These are phyloP conservation scores for Astragalus glycyphyllos DNA, from an alignment of 306 rosid genomes.

Conservation along the genomic window DNA sequence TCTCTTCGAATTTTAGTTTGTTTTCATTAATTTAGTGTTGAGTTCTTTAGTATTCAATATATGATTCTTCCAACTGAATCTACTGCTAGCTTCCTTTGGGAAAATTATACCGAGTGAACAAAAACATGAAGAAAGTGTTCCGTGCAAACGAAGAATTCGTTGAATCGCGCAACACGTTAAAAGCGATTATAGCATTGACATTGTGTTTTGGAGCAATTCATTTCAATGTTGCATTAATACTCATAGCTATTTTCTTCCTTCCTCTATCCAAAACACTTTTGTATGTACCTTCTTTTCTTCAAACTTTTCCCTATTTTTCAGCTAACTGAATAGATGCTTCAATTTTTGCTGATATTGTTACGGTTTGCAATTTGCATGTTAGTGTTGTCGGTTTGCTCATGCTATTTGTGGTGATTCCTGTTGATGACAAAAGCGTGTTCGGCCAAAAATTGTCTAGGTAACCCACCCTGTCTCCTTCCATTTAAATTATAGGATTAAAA, in stretches of 20 bases:
- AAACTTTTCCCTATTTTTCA: too few relatives aligned
- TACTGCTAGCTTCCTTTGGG: too few relatives aligned
- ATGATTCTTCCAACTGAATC: too few relatives aligned
- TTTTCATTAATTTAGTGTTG: too few relatives aligned
- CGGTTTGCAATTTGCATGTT: constrained; percentile 16
- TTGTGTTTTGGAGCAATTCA: constrained; percentile 77
- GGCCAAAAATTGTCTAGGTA: constrained; percentile 66
- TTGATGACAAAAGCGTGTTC: constrained; percentile 52
- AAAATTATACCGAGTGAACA: too few relatives aligned
- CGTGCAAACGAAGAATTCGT: constrained; percentile 39
- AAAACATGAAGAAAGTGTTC: constrained; percentile 43
- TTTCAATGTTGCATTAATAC: constrained; percentile 49
- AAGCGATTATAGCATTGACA: constrained; percentile 50
- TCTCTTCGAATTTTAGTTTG: too few relatives aligned
- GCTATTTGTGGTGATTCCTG: constrained; percentile 56
- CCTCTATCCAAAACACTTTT: constrained; percentile 59
- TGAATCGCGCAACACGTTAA: constrained; percentile 30
- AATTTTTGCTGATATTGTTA: background rate
- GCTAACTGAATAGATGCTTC: background rate
- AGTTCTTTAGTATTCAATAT: too few relatives aligned
- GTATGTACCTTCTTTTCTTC: constrained; percentile 32
- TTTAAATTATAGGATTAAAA: too few relatives aligned
- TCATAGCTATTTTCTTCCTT: constrained; percentile 64
- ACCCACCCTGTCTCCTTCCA: too few relatives aligned
- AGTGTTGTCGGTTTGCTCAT: constrained; percentile 66